Conservation (phyloP, 305 asterid genomes). For the Solanum aculeatissimum region DNA sequence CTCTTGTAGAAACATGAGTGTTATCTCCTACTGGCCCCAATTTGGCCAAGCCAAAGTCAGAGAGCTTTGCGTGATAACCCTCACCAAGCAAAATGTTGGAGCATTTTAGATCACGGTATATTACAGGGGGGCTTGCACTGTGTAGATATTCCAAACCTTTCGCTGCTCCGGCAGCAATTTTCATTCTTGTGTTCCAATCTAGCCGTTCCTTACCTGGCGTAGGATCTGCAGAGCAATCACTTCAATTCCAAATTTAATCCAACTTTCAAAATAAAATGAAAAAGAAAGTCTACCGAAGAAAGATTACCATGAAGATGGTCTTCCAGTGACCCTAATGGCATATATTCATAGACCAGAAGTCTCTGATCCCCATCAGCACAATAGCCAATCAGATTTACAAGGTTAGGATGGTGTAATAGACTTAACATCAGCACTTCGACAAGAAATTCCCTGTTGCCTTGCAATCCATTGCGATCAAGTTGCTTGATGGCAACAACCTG, state of each 20-base stretch:
- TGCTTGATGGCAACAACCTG: conserved; percentile 5
- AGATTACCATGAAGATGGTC: conserved; percentile 4
- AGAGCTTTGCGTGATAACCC: conserved; percentile 41
- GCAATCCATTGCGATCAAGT: conserved; percentile 7
- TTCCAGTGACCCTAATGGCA: conserved; percentile 4
- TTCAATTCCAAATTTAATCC: not conserved
- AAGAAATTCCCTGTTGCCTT: conserved; percentile 8
- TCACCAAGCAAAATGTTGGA: conserved; percentile 61
- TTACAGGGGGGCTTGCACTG: conserved; percentile 63
- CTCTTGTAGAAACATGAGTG: conserved; percentile 34
- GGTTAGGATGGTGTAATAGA: conserved; percentile 12
- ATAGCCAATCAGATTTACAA: conserved; percentile 16
- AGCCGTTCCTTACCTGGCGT: conserved; percentile 37
- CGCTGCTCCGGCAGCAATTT: conserved; percentile 71
- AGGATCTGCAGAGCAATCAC: conserved; percentile 27
- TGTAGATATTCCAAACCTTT: conserved; percentile 80
- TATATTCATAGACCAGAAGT: conserved; percentile 12
- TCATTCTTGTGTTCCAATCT: conserved; percentile 84
- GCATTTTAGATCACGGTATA: conserved; percentile 70
- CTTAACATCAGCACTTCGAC: conserved; percentile 9
- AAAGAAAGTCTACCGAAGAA: not conserved
- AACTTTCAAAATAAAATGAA: not conserved
- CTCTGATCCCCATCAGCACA: conserved; percentile 21
- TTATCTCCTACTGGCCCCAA: conserved; percentile 46
- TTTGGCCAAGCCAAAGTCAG: conserved; percentile 78